These are phyloP conservation scores for Neurospora sp. DNA, from an alignment of 2,329 filamentous ascomycete species.

Conservation along the genomic window DNA sequence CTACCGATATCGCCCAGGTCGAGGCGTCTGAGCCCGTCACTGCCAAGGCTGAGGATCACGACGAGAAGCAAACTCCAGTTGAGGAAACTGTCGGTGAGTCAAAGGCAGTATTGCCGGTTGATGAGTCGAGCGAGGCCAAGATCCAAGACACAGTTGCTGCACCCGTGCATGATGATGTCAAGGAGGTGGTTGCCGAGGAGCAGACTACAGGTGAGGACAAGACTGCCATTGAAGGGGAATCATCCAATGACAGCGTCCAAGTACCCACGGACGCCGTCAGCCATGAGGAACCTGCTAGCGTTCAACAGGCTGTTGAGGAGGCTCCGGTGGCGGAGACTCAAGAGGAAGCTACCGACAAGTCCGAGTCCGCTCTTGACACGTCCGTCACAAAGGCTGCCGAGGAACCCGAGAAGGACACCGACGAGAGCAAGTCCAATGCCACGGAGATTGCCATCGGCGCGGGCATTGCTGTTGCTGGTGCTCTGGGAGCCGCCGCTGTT, in stretches of 20 bases:
- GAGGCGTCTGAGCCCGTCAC: background rate
- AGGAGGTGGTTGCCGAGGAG: background rate
- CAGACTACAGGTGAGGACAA: slow-evolving; percentile 6
- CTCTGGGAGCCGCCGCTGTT: slow-evolving; percentile 11
- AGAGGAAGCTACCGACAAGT: slow-evolving; percentile 1
- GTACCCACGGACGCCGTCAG: slow-evolving; percentile 4
- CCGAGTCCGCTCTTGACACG: slow-evolving; percentile 4
- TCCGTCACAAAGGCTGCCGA: background rate
- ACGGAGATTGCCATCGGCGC: slow-evolving; percentile 14
- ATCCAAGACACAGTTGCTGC: background rate
- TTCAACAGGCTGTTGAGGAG: background rate
- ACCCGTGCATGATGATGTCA: background rate
- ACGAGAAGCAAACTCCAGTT: slow-evolving; percentile 3
- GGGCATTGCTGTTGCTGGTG: slow-evolving; percentile 11
- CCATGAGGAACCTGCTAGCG: slow-evolving; percentile 4
- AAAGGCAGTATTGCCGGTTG: background rate
- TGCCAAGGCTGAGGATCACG: slow-evolving; percentile 3
- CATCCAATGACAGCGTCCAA: background rate
- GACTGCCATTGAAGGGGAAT: slow-evolving; percentile 4
- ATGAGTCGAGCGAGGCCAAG: background rate
- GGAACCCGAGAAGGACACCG: background rate
- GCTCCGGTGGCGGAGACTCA: slow-evolving; percentile 1
- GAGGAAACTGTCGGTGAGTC: slow-evolving; percentile 1
- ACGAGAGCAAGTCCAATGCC: slow-evolving; percentile 4
- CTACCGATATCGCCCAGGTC: background rate